Percentiles rank a stretch among this genome's conserved stretches.
Conservation (phyloP, 805 yeast species). For the Brettanomyces nanus region DNA sequence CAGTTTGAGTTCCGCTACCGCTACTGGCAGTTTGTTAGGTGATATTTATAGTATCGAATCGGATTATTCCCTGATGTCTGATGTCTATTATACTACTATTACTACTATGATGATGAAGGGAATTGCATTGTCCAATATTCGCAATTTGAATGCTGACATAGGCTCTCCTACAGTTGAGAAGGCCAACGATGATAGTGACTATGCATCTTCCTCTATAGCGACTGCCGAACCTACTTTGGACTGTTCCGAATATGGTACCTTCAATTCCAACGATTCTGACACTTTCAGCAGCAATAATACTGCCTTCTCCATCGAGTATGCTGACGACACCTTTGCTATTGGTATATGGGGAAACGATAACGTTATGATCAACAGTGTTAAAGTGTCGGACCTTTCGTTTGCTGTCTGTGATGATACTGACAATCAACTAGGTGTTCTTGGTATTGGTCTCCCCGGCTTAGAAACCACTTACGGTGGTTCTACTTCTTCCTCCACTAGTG, state of each 20-base stretch:
- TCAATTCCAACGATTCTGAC: constrained; percentile 32
- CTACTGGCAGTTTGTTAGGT: too few relatives aligned
- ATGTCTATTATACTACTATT: neutral
- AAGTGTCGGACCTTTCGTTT: constrained; percentile 46
- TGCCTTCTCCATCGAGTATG: constrained; percentile 36
- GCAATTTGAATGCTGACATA: constrained; percentile 1
- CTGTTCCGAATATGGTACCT: constrained; percentile 42
- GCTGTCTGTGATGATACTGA: constrained; percentile 67
- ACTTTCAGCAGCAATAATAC: constrained; percentile 34
- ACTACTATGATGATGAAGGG: neutral
- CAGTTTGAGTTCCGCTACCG: neutral
- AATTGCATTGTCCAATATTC: neutral
- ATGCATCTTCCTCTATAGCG: constrained; percentile 3
- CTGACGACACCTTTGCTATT: constrained; percentile 38
- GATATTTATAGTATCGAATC: too few relatives aligned
- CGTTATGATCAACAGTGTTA: constrained; percentile 41
- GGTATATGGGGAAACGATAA: constrained; percentile 60
- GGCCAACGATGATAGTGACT: constrained; percentile 1
- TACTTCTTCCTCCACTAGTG: constrained; percentile 4
- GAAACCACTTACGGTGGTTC: constrained; percentile 48
- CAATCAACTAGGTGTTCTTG: constrained; percentile 63
- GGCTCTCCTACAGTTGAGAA: constrained; percentile 1
- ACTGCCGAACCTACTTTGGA: constrained; percentile 15
- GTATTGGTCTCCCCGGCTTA: constrained; percentile 61
- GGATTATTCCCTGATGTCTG: neutral